Evolutionary conservation across 2,329 filamentous ascomycete genomes (phyloP).

Genomic region (Sarocladiaceae sp.): DNA sequence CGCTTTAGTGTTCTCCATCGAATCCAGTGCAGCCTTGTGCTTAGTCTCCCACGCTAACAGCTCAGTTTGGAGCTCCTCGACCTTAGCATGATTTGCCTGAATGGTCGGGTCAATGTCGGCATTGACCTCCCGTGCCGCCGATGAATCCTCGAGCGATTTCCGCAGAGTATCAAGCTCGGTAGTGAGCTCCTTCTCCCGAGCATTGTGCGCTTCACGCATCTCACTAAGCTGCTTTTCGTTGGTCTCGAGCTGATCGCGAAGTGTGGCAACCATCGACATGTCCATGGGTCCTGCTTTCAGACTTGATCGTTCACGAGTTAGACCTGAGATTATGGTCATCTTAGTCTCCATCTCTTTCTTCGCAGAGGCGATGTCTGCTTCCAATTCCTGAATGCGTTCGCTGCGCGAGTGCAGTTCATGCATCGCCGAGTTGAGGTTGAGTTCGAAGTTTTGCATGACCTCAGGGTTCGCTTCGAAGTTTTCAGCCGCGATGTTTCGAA

Average conservation of each 20-base stretch:
- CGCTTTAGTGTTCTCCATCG: conserved; percentile 66
- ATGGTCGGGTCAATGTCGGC: conserved; percentile 21
- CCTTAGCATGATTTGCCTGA: conserved; percentile 45
- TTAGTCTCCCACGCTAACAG: conserved; percentile 69
- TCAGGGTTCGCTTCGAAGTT: conserved; percentile 79
- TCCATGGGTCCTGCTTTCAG: conserved; percentile 80
- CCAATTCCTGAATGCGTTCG: conserved; percentile 83
- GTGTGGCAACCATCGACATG: conserved; percentile 79
- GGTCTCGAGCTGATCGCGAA: conserved; percentile 82
- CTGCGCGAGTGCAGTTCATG: conserved; percentile 82
- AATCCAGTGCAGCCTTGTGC: conserved; percentile 63
- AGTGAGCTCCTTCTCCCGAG: conserved; percentile 68
- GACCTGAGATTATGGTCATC: conserved; percentile 88
- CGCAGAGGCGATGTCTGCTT: conserved; percentile 72
- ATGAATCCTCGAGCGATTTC: conserved; percentile 38
- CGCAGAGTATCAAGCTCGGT: conserved; percentile 66
- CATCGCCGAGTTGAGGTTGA: conserved; percentile 87
- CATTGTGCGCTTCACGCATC: conserved; percentile 65
- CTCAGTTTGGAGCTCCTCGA: conserved; percentile 64
- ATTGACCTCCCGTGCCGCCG: conserved; percentile 21
- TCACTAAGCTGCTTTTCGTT: conserved; percentile 74
- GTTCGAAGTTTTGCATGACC: conserved; percentile 83
- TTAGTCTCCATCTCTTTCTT: conserved; percentile 98
- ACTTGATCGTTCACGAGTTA: conserved; percentile 88
- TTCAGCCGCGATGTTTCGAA: conserved; percentile 82